Percentiles rank a stretch among this genome's conserved stretches.
Evolutionary conservation across 441 rosid genomes (phyloP).

Genomic region (Capsella rubella): DNA sequence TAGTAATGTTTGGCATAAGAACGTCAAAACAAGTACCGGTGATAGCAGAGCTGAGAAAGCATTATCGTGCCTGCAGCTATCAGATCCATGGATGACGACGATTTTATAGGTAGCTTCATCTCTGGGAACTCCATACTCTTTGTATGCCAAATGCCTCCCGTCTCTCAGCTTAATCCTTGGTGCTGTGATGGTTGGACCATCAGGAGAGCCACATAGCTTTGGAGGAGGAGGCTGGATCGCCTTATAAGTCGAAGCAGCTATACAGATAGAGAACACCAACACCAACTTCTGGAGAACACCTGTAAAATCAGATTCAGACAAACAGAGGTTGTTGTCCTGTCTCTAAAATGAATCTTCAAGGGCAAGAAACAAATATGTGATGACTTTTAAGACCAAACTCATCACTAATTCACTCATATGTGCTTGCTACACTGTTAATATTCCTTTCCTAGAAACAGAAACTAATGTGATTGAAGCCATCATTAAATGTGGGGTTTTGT

Average conservation of each 20-base stretch:
- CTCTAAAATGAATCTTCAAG: conserved; percentile 10
- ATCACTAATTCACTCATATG: not conserved
- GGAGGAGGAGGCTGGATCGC: conserved; percentile 63
- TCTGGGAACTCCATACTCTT: conserved; percentile 63
- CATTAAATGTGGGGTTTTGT: conserved; percentile 11
- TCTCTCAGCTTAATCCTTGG: conserved; percentile 67
- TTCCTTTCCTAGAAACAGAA: not conserved
- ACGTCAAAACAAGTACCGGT: conserved; percentile 48
- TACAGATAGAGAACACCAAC: conserved; percentile 48
- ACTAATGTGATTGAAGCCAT: not conserved
- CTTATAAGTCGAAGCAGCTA: conserved; percentile 54
- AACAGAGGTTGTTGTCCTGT: not conserved
- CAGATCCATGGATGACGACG: conserved; percentile 58
- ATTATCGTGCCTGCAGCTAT: conserved; percentile 58
- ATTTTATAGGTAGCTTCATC: conserved; percentile 54
- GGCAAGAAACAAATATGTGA: conserved; percentile 21
- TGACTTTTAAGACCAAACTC: not conserved
- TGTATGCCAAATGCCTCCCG: conserved; percentile 69
- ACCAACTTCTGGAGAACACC: conserved; percentile 50
- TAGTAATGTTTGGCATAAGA: not conserved
- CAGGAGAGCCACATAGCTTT: conserved; percentile 54
- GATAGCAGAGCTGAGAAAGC: conserved; percentile 49
- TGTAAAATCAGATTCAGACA: conserved; percentile 38
- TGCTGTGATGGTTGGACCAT: conserved; percentile 61
- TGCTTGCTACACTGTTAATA: not conserved